These are phyloP conservation scores for Sarcocystis neurona DNA, from an alignment of 169 alveolate species.

Conservation along the genomic window DNA sequence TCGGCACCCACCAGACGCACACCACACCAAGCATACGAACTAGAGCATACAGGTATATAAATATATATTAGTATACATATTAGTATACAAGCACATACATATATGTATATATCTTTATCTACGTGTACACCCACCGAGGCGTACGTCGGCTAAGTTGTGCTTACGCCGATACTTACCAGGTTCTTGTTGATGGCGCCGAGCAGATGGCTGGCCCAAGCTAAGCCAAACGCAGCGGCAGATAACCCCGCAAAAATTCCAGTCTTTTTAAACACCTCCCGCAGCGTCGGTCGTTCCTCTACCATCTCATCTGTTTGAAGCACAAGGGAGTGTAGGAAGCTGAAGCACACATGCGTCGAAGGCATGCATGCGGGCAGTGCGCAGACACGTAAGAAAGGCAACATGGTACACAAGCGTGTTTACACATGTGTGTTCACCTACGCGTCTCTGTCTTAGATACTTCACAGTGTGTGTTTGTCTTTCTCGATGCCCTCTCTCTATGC, in stretches of 20 bases:
- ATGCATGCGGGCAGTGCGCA: not conserved
- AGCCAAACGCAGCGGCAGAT: not conserved
- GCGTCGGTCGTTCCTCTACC: not conserved
- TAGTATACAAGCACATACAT: too few relatives aligned
- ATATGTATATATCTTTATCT: too few relatives aligned
- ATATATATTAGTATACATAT: too few relatives aligned
- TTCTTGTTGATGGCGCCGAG: not conserved
- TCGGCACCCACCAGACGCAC: too few relatives aligned
- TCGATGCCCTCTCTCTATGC: too few relatives aligned
- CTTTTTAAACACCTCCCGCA: not conserved
- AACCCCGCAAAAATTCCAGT: not conserved
- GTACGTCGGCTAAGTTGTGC: not conserved
- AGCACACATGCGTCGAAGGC: too few relatives aligned
- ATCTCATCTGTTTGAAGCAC: not conserved
- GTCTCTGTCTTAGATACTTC: too few relatives aligned
- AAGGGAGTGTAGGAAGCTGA: not conserved
- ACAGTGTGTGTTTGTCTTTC: too few relatives aligned
- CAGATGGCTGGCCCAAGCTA: not conserved
- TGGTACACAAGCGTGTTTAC: not conserved
- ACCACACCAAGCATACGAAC: too few relatives aligned
- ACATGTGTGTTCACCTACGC: not conserved
- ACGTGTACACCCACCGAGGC: too few relatives aligned
- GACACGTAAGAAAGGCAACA: not conserved
- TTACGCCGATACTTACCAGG: not conserved
- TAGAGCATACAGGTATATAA: too few relatives aligned